A percentile compares a stretch with the other conserved stretches of the same genome.
These are phyloP conservation scores for Peronospora belbahrii DNA, from an alignment of 352 stramenopile genomes.

Conservation along the genomic window DNA sequence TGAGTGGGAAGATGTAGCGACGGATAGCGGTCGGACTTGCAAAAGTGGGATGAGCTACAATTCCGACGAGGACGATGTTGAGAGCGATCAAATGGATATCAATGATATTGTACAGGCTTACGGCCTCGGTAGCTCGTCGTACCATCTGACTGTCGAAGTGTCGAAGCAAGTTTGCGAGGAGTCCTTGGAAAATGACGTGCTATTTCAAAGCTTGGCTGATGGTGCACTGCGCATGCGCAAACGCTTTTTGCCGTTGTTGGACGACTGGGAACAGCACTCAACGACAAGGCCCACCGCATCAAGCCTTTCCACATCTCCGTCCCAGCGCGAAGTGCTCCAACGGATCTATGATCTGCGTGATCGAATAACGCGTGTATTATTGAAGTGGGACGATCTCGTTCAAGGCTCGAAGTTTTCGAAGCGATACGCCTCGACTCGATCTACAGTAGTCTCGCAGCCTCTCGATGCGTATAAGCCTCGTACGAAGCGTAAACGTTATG, in stretches of 20 bases:
- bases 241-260: conserved; percentile 57
- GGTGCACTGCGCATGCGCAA: conserved; percentile 54
- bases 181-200: conserved; percentile 58
- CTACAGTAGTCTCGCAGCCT: conserved; percentile 26
- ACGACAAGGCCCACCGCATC: conserved; percentile 3
- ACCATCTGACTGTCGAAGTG: conserved; percentile 64
- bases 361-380: conserved; percentile 23
- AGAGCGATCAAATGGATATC: conserved; percentile 47
- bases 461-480: conserved; percentile 24
- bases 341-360: conserved; percentile 27
- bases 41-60: background rate
- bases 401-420: conserved; percentile 14
- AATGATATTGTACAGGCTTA: conserved; percentile 75
- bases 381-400: conserved; percentile 38
- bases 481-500: conserved; percentile 12
- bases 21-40: background rate
- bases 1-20: conserved; percentile 20
- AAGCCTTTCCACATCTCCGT: background rate
- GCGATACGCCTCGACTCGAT: background rate
- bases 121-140: conserved; percentile 65
- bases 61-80: conserved; percentile 1
- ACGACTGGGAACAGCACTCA: conserved; percentile 45
- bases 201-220: conserved; percentile 49
- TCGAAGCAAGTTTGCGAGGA: conserved; percentile 47
- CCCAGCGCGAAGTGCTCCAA: conserved; percentile 17